Conservation (phyloP, 1,284 basidiomycete species). For the Boletellus dicymbophilus region DNA sequence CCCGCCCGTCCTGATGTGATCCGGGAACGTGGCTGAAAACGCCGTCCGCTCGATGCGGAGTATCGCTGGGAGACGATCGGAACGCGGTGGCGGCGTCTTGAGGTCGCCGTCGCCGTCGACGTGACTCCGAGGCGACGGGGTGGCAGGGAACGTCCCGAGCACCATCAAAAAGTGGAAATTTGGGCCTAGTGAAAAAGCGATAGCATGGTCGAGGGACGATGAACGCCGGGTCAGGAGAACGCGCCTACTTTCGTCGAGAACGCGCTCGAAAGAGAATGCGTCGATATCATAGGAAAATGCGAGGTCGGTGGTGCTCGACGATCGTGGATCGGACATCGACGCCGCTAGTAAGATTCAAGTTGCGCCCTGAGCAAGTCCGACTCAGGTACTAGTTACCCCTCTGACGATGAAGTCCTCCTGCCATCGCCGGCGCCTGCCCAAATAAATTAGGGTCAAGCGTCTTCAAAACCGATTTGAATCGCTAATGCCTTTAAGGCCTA, state of each 20-base stretch:
- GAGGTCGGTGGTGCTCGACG: too few relatives aligned
- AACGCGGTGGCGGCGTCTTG: background rate
- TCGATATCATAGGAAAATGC: background rate
- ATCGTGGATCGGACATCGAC: too few relatives aligned
- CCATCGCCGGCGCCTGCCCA: too few relatives aligned
- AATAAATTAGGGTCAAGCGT: too few relatives aligned
- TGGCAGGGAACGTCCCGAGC: constrained; percentile 31
- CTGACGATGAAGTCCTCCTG: too few relatives aligned
- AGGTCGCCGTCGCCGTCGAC: background rate
- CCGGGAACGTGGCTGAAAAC: constrained; percentile 40
- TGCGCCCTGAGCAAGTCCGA: too few relatives aligned
- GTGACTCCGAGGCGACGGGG: background rate
- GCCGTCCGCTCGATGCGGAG: constrained; percentile 62
- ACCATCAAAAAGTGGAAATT: constrained; percentile 27
- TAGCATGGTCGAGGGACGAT: too few relatives aligned
- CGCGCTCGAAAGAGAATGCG: constrained; percentile 1
- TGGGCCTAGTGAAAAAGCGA: constrained; percentile 14
- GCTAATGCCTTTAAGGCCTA: too few relatives aligned
- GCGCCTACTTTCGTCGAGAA: constrained; percentile 6
- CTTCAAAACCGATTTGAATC: too few relatives aligned
- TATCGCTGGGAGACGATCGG: constrained; percentile 43
- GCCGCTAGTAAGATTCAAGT: too few relatives aligned
- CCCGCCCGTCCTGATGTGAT: constrained; percentile 8
- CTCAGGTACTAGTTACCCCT: too few relatives aligned
- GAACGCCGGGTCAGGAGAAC: background rate